These are phyloP conservation scores for Nemania diffusa DNA, from an alignment of 2,329 filamentous ascomycete species.

Conservation along the genomic window DNA sequence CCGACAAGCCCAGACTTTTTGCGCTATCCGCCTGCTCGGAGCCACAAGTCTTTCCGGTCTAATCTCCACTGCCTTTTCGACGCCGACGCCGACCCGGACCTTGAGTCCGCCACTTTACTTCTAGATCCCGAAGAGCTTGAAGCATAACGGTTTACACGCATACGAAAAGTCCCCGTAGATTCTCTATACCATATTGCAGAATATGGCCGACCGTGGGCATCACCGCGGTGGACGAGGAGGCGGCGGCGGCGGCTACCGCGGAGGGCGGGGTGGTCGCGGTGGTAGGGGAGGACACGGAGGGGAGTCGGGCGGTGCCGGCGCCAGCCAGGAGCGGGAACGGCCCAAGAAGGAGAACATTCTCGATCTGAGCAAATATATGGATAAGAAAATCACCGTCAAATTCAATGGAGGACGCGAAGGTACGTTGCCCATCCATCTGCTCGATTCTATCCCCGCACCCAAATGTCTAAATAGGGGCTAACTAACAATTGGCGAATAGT, in stretches of 20 bases:
- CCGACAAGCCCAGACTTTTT: conserved; percentile 22
- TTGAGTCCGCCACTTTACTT: neutral
- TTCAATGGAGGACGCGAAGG: conserved; percentile 95
- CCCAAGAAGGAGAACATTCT: conserved; percentile 99
- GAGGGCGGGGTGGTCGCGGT: conserved; percentile 54
- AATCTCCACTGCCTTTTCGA: neutral
- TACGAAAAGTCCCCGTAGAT: neutral
- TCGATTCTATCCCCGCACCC: neutral
- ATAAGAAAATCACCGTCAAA: conserved; percentile 94
- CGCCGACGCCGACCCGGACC: neutral
- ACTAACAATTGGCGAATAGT: conserved; percentile 62
- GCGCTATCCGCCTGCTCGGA: neutral
- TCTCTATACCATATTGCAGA: conserved; percentile 38
- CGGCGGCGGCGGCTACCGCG: conserved; percentile 54
- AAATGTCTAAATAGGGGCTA: conserved; percentile 1
- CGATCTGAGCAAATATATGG: conserved; percentile 94
- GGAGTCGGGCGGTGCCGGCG: conserved; percentile 54
- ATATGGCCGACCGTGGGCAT: conserved; percentile 63
- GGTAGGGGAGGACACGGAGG: conserved; percentile 58
- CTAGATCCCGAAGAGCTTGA: neutral
- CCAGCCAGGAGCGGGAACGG: conserved; percentile 70
- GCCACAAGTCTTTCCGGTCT: neutral
- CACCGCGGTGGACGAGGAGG: conserved; percentile 59
- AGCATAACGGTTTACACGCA: neutral
- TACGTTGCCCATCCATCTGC: conserved; percentile 52